phyloP scores from a whole-genome alignment of 495 filamentous ascomycete genomes.

The Sordaria brevicollis region DNA sequence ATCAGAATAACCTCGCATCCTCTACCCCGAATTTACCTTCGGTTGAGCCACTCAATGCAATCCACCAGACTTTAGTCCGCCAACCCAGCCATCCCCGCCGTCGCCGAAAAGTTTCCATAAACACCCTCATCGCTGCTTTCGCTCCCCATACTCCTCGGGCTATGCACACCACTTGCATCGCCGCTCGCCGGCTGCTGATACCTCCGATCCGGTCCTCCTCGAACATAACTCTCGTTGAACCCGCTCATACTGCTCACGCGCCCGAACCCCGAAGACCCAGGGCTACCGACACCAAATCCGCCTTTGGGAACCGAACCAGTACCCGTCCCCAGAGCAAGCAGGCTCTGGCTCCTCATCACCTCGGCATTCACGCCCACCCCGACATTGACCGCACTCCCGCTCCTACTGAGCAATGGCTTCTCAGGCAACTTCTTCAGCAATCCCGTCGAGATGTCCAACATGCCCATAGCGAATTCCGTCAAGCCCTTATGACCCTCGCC shows the following conservation, averaged over 20 bases:
- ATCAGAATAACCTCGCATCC: not conserved
- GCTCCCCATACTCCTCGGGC: slow-evolving; percentile 28
- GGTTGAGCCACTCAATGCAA: not conserved
- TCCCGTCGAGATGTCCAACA: slow-evolving; percentile 54
- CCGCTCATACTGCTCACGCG: slow-evolving; percentile 15
- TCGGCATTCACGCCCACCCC: slow-evolving; percentile 33
- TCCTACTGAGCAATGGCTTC: slow-evolving; percentile 40
- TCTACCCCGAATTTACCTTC: not conserved
- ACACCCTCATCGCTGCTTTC: slow-evolving; percentile 41
- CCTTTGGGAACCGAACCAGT: not conserved
- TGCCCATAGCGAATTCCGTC: slow-evolving; percentile 63
- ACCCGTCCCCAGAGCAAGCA: slow-evolving; percentile 19
- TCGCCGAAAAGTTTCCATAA: slow-evolving; percentile 40
- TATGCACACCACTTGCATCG: slow-evolving; percentile 33
- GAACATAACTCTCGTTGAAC: slow-evolving; percentile 6
- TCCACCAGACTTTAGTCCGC: slow-evolving; percentile 8
- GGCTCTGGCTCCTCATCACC: slow-evolving; percentile 26
- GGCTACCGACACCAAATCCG: slow-evolving; percentile 4
- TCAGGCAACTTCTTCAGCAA: slow-evolving; percentile 46
- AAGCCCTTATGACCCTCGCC: slow-evolving; percentile 51
- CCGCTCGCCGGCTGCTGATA: slow-evolving; percentile 23
- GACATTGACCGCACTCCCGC: slow-evolving; percentile 32
- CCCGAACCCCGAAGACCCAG: not conserved
- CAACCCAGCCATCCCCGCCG: slow-evolving; percentile 27
- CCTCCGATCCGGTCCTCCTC: slow-evolving; percentile 1